Conservation (phyloP, 306 rosid species). For the Lathyrus tuberosus region DNA sequence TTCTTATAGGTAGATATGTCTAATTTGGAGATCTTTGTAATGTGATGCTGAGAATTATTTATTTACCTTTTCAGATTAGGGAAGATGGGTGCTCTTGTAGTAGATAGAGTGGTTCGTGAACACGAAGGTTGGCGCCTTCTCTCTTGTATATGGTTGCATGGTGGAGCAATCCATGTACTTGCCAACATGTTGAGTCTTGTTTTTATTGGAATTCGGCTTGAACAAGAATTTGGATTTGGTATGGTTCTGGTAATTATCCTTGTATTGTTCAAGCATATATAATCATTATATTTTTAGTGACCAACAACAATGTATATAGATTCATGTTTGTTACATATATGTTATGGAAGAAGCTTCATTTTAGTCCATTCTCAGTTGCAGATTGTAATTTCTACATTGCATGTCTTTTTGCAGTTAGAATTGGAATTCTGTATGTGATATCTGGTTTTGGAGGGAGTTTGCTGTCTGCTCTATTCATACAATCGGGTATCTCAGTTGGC, state of each 20-base stretch:
- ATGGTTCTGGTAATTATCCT: slow-evolving; percentile 49
- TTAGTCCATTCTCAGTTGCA: slow-evolving; percentile 9
- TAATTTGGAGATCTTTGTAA: slow-evolving; percentile 2
- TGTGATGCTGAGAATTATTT: slow-evolving; percentile 16
- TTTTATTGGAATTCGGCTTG: slow-evolving; percentile 80
- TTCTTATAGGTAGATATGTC: slow-evolving; percentile 3
- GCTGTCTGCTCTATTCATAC: slow-evolving; percentile 69
- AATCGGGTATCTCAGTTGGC: slow-evolving; percentile 77
- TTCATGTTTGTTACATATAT: slow-evolving; percentile 13
- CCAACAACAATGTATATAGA: neutral
- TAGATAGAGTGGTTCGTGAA: slow-evolving; percentile 52
- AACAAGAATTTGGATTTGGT: slow-evolving; percentile 95
- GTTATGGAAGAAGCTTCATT: slow-evolving; percentile 4
- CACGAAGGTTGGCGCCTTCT: slow-evolving; percentile 79
- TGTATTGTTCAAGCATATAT: slow-evolving; percentile 30
- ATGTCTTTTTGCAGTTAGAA: slow-evolving; percentile 54
- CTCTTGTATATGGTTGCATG: slow-evolving; percentile 83
- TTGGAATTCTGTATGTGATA: slow-evolving; percentile 68
- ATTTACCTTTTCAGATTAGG: slow-evolving; percentile 48
- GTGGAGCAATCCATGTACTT: slow-evolving; percentile 78
- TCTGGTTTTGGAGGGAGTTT: slow-evolving; percentile 89
- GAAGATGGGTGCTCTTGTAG: slow-evolving; percentile 80
- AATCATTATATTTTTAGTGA: neutral
- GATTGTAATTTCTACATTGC: slow-evolving; percentile 30
- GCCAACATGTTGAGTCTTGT: slow-evolving; percentile 86